Percentiles rank a stretch among this genome's conserved stretches.
Conservation (phyloP, 1,139 yeast species). For the Hanseniaspora sp. region DNA sequence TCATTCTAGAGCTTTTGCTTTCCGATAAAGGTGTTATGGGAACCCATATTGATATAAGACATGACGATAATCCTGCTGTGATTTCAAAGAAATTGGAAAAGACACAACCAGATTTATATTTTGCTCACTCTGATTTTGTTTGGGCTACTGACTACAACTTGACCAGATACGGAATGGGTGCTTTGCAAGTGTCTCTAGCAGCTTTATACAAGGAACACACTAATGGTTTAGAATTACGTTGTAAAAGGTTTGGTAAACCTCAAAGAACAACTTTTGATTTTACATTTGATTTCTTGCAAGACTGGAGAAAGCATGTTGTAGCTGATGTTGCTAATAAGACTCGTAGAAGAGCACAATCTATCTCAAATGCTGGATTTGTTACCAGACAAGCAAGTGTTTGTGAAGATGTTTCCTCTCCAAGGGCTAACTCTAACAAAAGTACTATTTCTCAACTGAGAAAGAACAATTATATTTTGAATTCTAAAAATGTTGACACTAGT, state of each 20-base stretch:
- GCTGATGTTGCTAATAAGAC: conserved; percentile 28
- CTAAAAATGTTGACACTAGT: conserved; percentile 2
- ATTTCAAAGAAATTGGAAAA: conserved; percentile 31
- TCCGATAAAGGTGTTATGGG: conserved; percentile 76
- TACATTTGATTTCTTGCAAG: conserved; percentile 62
- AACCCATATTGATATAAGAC: conserved; percentile 31
- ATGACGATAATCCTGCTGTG: conserved; percentile 54
- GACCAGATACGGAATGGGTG: conserved; percentile 83
- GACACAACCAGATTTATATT: conserved; percentile 51
- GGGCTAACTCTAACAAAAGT: conserved; percentile 7
- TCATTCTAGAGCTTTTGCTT: conserved; percentile 62
- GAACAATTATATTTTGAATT: not conserved
- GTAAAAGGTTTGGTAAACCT: conserved; percentile 74
- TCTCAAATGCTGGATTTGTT: conserved; percentile 5
- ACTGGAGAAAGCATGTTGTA: conserved; percentile 68
- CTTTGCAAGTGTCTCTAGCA: conserved; percentile 72
- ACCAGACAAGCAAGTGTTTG: not conserved
- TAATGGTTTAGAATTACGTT: conserved; percentile 56
- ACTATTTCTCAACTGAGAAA: not conserved
- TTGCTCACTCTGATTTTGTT: conserved; percentile 79
- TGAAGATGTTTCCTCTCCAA: conserved; percentile 13
- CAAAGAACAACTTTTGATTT: conserved; percentile 72
- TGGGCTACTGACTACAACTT: conserved; percentile 80
- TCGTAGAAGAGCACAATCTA: conserved; percentile 8
- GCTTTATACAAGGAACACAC: conserved; percentile 73